Evolutionary conservation across 2,329 filamentous ascomycete genomes (phyloP), one percentile per base, ranked within the genome.

Genomic region (Davidsoniella virescens): DNA sequence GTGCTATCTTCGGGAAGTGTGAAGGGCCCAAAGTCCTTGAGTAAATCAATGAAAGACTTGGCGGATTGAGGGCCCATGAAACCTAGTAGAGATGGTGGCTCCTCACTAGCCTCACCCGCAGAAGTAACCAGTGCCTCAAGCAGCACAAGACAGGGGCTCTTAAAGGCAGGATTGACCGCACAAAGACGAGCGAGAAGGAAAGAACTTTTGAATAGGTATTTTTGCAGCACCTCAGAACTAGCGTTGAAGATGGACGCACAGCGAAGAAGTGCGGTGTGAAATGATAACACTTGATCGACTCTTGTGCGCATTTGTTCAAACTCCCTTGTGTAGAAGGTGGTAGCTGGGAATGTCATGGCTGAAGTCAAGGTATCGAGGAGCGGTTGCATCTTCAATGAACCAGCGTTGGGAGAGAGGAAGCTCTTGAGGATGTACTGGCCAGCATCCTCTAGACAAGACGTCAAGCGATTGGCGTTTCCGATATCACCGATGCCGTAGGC

Each of bases 41-140:
- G 67, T 5, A 92, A 70, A 54, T 82, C 77, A 20, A 98, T 70
- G 60, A 98, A 94, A 38, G 84, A 82, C 58, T 85, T 87, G 9
- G 88, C 85, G 7, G 86, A 80, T 50, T 86, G 79, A 8, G 86
- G 75, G 1, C 87, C 87, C 5, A 98, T 70, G 60, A 94, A 87
- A 29, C 88, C 88, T 18, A 98, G 76, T n/a, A 98, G 71, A 5
- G 90, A 95, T n/a, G 87, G 85, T 1, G 88, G 87, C 57, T 95
- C 87, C 54, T 76, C 76, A 20, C 80, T 77, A 3, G 39, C 8
- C 25, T 44, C 38, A 18, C 49, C 52, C 20, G 83, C 81, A 56
- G 75, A 80, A 41, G 80, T 71, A 25, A 94, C 78, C 16, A 94
- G 66, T 9, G 80, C 76, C 54, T 87, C 80, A 6, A 94, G 68